Conservation (phyloP, 495 filamentous ascomycete species). For the Penicillium canariense region DNA sequence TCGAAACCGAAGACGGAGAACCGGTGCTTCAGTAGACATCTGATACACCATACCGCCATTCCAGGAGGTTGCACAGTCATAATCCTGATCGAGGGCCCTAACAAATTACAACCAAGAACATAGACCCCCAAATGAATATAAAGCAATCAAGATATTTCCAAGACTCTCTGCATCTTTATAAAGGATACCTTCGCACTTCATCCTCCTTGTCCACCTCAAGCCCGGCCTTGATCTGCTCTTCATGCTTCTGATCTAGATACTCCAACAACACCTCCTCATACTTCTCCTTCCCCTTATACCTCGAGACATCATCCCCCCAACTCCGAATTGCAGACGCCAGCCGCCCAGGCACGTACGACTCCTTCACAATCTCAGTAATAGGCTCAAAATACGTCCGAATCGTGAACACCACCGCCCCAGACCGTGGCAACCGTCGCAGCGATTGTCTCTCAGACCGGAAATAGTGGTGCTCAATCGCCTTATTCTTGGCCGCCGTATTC, state of each 20-base stretch:
- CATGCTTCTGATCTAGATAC: slow-evolving; percentile 77
- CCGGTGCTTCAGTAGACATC: slow-evolving; percentile 11
- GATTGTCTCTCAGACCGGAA: slow-evolving; percentile 81
- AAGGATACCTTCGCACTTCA: slow-evolving; percentile 53
- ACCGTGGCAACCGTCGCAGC: slow-evolving; percentile 67
- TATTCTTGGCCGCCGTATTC: slow-evolving; percentile 75
- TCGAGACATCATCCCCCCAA: slow-evolving; percentile 81
- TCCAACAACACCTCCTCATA: slow-evolving; percentile 78
- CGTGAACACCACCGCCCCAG: slow-evolving; percentile 76
- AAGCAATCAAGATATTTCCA: neutral
- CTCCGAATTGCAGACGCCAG: slow-evolving; percentile 73
- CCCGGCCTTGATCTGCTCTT: slow-evolving; percentile 68
- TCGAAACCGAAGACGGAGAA: slow-evolving; percentile 26
- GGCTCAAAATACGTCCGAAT: slow-evolving; percentile 79
- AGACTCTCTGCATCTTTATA: slow-evolving; percentile 15
- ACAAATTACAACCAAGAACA: neutral
- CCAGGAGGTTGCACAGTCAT: too few relatives aligned
- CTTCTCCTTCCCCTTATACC: slow-evolving; percentile 80
- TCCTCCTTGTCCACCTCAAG: slow-evolving; percentile 60
- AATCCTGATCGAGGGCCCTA: neutral
- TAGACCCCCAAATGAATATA: neutral
- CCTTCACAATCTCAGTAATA: slow-evolving; percentile 60
- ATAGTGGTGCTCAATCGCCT: slow-evolving; percentile 69
- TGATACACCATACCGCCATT: too few relatives aligned
- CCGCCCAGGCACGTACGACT: slow-evolving; percentile 69